Percentiles rank a stretch among this genome's conserved stretches.
Evolutionary conservation across 2,329 filamentous ascomycete genomes (phyloP).

Genomic region (Rosellinia necatrix): DNA sequence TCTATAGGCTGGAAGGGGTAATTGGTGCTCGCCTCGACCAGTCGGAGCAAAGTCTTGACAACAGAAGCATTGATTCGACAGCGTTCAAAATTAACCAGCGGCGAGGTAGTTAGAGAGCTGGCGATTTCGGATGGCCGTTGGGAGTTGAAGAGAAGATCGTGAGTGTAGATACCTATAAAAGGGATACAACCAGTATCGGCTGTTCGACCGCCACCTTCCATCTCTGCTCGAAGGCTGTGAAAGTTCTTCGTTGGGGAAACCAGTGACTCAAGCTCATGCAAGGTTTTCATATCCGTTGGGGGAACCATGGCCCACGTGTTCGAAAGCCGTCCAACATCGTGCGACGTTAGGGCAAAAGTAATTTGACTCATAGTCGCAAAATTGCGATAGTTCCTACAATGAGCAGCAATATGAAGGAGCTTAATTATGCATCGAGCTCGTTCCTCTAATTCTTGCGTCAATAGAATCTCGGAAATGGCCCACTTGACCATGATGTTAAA

Average conservation of each 20-base stretch:
- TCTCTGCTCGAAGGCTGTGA: conserved; percentile 74
- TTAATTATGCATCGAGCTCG: conserved; percentile 78
- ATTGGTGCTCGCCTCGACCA: conserved; percentile 78
- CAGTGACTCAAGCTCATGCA: conserved; percentile 71
- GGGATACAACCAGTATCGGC: conserved; percentile 76
- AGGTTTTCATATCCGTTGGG: conserved; percentile 64
- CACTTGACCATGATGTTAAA: conserved; percentile 91
- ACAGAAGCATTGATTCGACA: conserved; percentile 76
- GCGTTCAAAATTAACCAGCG: conserved; percentile 81
- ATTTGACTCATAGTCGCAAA: conserved; percentile 85
- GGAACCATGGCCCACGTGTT: conserved; percentile 76
- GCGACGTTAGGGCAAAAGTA: conserved; percentile 74
- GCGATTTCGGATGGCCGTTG: conserved; percentile 78
- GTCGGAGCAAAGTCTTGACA: conserved; percentile 76
- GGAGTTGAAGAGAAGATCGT: conserved; percentile 80
- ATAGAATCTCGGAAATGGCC: conserved; percentile 78
- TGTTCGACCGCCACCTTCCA: conserved; percentile 66
- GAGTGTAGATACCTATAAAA: conserved; percentile 82
- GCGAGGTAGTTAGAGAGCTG: conserved; percentile 66
- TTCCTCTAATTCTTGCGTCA: conserved; percentile 74
- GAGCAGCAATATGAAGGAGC: conserved; percentile 78
- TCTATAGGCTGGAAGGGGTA: conserved; percentile 77
- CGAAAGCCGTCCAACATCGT: conserved; percentile 69
- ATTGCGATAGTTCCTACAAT: conserved; percentile 77
- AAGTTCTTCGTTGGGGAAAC: conserved; percentile 81